These are phyloP conservation scores for Pelargonium cotyledonis DNA, from an alignment of 441 rosid genomes.

Conservation along the genomic window DNA sequence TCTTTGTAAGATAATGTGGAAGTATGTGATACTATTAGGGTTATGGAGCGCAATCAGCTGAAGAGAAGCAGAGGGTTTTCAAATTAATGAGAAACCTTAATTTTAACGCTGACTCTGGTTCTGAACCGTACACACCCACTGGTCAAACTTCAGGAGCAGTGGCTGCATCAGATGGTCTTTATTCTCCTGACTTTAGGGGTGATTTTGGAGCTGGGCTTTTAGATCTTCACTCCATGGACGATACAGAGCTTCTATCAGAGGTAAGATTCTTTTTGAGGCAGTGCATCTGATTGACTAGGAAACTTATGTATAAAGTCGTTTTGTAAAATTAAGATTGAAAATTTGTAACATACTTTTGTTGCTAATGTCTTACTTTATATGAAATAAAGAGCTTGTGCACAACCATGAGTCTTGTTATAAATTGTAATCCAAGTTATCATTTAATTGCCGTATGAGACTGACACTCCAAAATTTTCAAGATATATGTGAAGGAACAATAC, in stretches of 20 bases:
- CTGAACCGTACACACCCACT: slow-evolving; percentile 67
- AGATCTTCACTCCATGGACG: slow-evolving; percentile 99
- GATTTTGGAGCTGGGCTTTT: slow-evolving; percentile 98
- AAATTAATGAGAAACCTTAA: slow-evolving; percentile 94
- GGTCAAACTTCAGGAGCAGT: slow-evolving; percentile 57
- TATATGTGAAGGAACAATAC: not conserved
- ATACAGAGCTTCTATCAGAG: slow-evolving; percentile 95
- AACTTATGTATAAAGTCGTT: not conserved
- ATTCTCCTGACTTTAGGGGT: slow-evolving; percentile 86
- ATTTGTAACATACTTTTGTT: not conserved
- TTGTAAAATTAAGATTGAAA: not conserved
- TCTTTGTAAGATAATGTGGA: slow-evolving; percentile 15
- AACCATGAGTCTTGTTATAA: not conserved
- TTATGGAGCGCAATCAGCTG: slow-evolving; percentile 93
- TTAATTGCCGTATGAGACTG: not conserved
- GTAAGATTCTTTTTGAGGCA: slow-evolving; percentile 32
- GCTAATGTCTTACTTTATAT: no score
- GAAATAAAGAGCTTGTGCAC: not conserved
- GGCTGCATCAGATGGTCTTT: slow-evolving; percentile 66
- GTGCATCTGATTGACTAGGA: not conserved
- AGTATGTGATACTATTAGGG: slow-evolving; percentile 40
- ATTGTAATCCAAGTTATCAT: no score
- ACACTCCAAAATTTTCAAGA: not conserved
- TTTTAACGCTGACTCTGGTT: slow-evolving; percentile 85
- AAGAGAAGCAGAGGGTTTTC: slow-evolving; percentile 93